Conservation (phyloP, 306 rosid genomes). For the Trichosanthes cucumerina region DNA sequence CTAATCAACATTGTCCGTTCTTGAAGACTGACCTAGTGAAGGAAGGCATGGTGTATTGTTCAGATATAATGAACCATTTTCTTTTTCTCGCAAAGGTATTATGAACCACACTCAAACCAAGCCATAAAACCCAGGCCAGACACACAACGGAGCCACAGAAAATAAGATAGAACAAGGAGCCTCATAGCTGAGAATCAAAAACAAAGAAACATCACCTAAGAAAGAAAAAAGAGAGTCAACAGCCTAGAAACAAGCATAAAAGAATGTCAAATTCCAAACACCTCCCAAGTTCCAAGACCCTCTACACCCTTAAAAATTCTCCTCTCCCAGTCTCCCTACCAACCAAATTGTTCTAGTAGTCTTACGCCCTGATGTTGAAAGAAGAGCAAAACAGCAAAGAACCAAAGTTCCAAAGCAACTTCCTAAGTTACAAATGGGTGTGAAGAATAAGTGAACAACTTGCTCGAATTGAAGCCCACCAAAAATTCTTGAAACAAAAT, state of each 20-base stretch:
- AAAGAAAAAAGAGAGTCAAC: not conserved
- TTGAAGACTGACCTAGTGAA: not conserved
- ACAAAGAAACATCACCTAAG: not conserved
- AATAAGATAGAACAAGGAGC: not conserved
- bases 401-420: not conserved
- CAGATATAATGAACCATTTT: not conserved
- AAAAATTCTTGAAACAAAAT: not conserved
- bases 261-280: too few species aligned
- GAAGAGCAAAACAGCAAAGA: not conserved
- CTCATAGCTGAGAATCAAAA: not conserved
- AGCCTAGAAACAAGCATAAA: not conserved
- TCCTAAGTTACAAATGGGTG: not conserved
- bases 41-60: not conserved
- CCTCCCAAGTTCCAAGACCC: not conserved
- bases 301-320: not conserved
- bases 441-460: not conserved
- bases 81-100: not conserved
- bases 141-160: not conserved
- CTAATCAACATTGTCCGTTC: not conserved
- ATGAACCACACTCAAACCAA: not conserved
- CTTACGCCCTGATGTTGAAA: too few species aligned
- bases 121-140: not conserved
- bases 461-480: not conserved
- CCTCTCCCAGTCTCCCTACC: not conserved
- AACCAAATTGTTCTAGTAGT: not conserved